Percentiles rank a stretch among this genome's conserved stretches.
phyloP scores from a whole-genome alignment of 164 flowering plant species.

The Vitis cinerea region DNA sequence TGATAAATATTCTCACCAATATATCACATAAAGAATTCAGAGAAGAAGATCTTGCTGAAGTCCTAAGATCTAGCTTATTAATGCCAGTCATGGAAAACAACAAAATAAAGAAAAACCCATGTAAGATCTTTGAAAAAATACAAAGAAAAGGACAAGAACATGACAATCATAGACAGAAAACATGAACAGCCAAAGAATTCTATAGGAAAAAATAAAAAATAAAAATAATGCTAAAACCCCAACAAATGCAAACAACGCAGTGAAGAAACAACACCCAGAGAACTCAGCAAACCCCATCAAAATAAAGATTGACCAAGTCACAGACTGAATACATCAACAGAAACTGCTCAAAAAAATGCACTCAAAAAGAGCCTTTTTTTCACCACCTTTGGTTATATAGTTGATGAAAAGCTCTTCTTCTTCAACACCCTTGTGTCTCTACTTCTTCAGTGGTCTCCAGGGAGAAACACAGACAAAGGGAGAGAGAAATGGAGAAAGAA shows the following conservation, averaged over 20 bases:
- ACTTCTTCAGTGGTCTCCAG: neutral
- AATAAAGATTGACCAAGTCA: neutral
- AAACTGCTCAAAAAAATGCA: neutral
- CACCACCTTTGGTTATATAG: conserved; percentile 13
- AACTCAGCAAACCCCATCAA: too few species aligned
- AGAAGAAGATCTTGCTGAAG: conserved; percentile 2
- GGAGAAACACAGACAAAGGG: neutral
- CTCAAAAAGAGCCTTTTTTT: neutral
- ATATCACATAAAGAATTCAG: neutral
- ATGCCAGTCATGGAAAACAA: conserved; percentile 6
- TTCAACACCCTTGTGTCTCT: too few species aligned
- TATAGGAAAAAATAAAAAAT: neutral
- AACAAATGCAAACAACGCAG: conserved; percentile 10
- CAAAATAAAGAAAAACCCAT: conserved; percentile 5
- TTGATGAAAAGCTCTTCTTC: neutral
- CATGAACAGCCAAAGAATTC: neutral
- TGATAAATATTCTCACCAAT: neutral
- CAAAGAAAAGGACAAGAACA: conserved; percentile 1
- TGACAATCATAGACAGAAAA: neutral
- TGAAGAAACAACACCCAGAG: too few species aligned
- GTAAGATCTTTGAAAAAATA: conserved; percentile 4
- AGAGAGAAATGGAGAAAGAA: too few species aligned
- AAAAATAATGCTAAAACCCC: conserved; percentile 1
- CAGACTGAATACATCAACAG: conserved; percentile 3
- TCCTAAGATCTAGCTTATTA: conserved; percentile 1